Evolutionary conservation across 352 stramenopile genomes (phyloP), one percentile per base, ranked within the genome.

Genomic region (Globisporangium carolinianum): DNA sequence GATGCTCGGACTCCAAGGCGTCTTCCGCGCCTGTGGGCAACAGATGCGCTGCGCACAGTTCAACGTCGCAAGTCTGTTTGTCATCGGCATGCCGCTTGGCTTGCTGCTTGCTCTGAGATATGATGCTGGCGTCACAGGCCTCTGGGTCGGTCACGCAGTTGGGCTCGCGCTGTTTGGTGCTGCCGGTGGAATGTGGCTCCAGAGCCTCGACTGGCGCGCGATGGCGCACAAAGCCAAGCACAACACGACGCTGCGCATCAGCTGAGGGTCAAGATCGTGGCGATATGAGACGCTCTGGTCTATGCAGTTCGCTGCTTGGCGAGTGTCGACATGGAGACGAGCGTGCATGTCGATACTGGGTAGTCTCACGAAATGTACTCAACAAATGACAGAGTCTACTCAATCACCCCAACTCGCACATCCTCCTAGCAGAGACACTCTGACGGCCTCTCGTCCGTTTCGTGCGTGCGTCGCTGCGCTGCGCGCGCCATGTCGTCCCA

Each of bases 401-500:
- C n/a, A n/a, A n/a, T n/a, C n/a, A n/a, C n/a, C n/a, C n/a, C n/a
- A n/a, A n/a, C n/a, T n/a, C n/a, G n/a, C n/a, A n/a, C n/a, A 15
- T 11, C 43, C 17, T 14, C 18, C 51, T 50, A 73, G 57, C 63
- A 76, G 7, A 73, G 49, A 18, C 65, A 71, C 54, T 66, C 51
- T 51, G 46, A 35, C 8, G 69, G 66, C 11, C 60, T 43, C 36
- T 77, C 69, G 14, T 55, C 43, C 3, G 72, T 66, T 18, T 81
- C 72, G 11, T 65, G 67, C 39, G 77, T 87, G 41, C 79, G 75
- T 61, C 83, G 66, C 56, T 84, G 63, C 6, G 80, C 80, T 32
- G 86, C 71, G 37, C 73, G 66, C 1, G 84, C 78, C 64, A 96
- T 70, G 45, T 75, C 61, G 1, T 66, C 48, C 87, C 87, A 96